phyloP scores from a whole-genome alignment of 352 stramenopile genomes.

The Globisporangium canariense region DNA sequence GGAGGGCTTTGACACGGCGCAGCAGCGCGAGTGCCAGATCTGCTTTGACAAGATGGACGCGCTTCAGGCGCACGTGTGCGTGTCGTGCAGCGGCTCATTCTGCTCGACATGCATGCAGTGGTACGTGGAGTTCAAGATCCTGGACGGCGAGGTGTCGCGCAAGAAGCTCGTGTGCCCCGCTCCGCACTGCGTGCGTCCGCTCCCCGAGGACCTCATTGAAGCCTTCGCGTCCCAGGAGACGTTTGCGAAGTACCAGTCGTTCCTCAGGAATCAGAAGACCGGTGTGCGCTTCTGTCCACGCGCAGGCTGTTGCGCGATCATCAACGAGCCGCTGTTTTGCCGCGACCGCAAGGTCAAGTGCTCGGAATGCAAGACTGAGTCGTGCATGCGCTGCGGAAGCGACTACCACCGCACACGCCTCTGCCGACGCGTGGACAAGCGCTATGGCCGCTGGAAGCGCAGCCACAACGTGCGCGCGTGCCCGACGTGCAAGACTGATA shows the following conservation, averaged over 20 bases:
- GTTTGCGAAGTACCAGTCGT: constrained; percentile 65
- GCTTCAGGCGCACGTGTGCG: constrained; percentile 42
- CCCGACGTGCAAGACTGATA: constrained; percentile 61
- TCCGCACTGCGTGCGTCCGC: constrained; percentile 44
- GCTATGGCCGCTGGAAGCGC: constrained; percentile 68
- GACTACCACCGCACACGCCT: constrained; percentile 53
- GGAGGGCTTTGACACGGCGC: constrained; percentile 25
- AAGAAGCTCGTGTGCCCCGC: constrained; percentile 74
- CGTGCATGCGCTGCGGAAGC: constrained; percentile 65
- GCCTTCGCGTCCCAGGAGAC: constrained; percentile 41
- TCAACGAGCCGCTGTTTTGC: constrained; percentile 58
- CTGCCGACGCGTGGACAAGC: constrained; percentile 61
- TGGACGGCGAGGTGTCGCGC: constrained; percentile 67
- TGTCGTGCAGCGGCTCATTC: constrained; percentile 40
- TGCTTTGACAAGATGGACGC: constrained; percentile 66
- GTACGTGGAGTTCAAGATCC: constrained; percentile 78
- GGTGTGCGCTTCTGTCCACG: constrained; percentile 74
- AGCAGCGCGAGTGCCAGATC: constrained; percentile 58
- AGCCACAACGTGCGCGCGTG: constrained; percentile 66
- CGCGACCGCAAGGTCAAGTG: constrained; percentile 43
- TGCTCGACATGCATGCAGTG: constrained; percentile 60
- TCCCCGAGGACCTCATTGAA: constrained; percentile 52
- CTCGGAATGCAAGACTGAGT: constrained; percentile 39
- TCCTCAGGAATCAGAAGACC: constrained; percentile 57
- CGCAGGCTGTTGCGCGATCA: constrained; percentile 50